Conservation (phyloP, 495 filamentous ascomycete species). For the Penicillium arizonense region DNA sequence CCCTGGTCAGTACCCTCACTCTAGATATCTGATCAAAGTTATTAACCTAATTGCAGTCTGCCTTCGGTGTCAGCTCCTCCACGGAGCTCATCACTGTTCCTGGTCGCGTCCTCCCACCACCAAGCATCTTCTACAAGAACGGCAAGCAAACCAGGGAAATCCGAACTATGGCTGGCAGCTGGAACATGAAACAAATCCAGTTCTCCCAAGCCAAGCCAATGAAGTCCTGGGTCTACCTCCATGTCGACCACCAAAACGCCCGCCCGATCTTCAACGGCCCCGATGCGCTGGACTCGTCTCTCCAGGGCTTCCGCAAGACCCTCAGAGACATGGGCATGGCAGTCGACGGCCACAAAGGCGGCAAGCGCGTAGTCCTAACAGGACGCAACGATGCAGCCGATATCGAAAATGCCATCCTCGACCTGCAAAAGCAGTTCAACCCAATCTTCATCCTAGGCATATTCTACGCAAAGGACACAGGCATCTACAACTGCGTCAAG, state of each 20-base stretch:
- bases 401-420: constrained; percentile 27
- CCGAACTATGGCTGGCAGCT: constrained; percentile 36
- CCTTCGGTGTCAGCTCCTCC: constrained; percentile 56
- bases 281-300: constrained; percentile 5
- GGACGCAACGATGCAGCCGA: constrained; percentile 7
- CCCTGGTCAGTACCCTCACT: constrained; percentile 24
- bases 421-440: constrained; percentile 30
- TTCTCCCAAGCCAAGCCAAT: constrained; percentile 39
- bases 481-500: constrained; percentile 69
- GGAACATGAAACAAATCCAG: constrained; percentile 54
- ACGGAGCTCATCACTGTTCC: constrained; percentile 60
- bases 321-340: constrained; percentile 31
- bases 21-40: not conserved
- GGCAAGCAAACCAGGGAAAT: constrained; percentile 23
- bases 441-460: constrained; percentile 62
- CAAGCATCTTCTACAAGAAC: constrained; percentile 51
- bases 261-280: constrained; percentile 5
- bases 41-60: constrained; percentile 20
- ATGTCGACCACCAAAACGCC: constrained; percentile 6
- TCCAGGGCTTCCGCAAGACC: constrained; percentile 17
- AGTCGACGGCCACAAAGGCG: constrained; percentile 9
- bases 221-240: constrained; percentile 38
- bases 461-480: constrained; percentile 48
- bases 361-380: constrained; percentile 14
- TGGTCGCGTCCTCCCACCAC: constrained; percentile 59